Evolutionary conservation across 75 land plant species (phyloP).

Genomic region (Pseudotsuga menziesii): DNA sequence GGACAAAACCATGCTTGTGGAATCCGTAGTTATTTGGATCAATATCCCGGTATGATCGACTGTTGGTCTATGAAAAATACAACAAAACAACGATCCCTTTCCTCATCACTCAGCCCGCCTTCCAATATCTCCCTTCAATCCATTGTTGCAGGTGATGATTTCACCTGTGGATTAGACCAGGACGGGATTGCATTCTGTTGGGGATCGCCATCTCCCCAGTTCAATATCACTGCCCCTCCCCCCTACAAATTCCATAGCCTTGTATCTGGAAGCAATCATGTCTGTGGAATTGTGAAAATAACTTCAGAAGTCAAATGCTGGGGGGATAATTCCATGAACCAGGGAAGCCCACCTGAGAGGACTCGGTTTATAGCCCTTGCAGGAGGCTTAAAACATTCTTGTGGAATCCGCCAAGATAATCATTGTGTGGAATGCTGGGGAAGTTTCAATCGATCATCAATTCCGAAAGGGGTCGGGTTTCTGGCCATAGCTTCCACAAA

Average conservation of each 20-base stretch:
- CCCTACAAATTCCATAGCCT: conserved; percentile 21
- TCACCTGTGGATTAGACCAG: conserved; percentile 40
- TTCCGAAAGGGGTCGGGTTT: conserved; percentile 46
- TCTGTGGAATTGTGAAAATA: conserved; percentile 41
- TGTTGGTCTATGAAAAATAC: conserved; percentile 43
- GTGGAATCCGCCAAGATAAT: conserved; percentile 50
- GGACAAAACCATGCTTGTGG: conserved; percentile 62
- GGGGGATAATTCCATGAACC: conserved; percentile 28
- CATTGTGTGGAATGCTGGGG: conserved; percentile 79
- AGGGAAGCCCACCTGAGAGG: conserved; percentile 19
- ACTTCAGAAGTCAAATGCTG: conserved; percentile 42
- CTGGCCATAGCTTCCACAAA: conserved; percentile 47
- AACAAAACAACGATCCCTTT: neutral
- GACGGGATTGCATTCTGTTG: conserved; percentile 45
- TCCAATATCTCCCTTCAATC: conserved; percentile 14
- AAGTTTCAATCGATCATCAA: conserved; percentile 32
- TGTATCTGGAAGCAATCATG: conserved; percentile 34
- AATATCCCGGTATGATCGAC: conserved; percentile 36
- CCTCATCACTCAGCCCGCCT: conserved; percentile 10
- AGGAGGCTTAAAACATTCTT: conserved; percentile 50
- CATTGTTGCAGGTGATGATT: conserved; percentile 50
- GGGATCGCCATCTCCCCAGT: conserved; percentile 31
- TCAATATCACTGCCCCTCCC: conserved; percentile 19
- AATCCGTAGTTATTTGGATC: conserved; percentile 24
- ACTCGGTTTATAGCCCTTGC: conserved; percentile 34